Evolutionary conservation across 2,329 filamentous ascomycete genomes (phyloP).

Genomic region (Hirsutella minnesotensis): DNA sequence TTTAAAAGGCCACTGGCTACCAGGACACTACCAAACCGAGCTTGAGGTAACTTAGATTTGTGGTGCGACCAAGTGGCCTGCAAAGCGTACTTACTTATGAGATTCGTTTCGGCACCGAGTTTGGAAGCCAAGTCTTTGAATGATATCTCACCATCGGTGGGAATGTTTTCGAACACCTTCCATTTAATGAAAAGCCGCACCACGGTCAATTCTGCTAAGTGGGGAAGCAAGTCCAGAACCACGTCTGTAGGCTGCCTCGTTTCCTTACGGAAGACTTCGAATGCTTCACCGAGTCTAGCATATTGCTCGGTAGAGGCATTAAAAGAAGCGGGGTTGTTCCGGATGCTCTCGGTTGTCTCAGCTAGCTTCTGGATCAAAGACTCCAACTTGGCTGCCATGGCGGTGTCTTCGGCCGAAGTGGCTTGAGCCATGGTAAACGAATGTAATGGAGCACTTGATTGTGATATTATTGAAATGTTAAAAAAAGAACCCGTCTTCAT

Average conservation of each 20-base stretch:
- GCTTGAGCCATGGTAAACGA: no score
- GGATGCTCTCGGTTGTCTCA: not conserved
- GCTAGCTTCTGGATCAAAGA: not conserved
- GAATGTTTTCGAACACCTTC: conserved; percentile 19
- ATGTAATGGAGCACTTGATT: no score
- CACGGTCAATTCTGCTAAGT: conserved; percentile 4
- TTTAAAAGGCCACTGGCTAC: conserved; percentile 3
- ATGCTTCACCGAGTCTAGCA: not conserved
- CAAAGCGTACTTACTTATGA: not conserved
- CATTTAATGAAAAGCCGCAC: conserved; percentile 18
- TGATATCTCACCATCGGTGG: conserved; percentile 12
- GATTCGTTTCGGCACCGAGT: conserved; percentile 12
- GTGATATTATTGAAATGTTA: no score
- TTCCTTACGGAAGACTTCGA: not conserved
- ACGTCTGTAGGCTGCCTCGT: not conserved
- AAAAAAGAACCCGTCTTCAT: no score
- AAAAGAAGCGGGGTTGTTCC: not conserved
- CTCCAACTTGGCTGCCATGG: not conserved
- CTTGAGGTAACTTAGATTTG: not conserved
- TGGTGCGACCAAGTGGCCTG: not conserved
- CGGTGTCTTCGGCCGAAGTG: no score
- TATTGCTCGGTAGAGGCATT: not conserved
- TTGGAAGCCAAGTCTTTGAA: conserved; percentile 15
- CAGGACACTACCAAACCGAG: conserved; percentile 2
- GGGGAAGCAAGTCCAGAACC: conserved; percentile 6